Evolutionary conservation across 139 green algal species (phyloP).

Genomic region (Picochlorum sp.): DNA sequence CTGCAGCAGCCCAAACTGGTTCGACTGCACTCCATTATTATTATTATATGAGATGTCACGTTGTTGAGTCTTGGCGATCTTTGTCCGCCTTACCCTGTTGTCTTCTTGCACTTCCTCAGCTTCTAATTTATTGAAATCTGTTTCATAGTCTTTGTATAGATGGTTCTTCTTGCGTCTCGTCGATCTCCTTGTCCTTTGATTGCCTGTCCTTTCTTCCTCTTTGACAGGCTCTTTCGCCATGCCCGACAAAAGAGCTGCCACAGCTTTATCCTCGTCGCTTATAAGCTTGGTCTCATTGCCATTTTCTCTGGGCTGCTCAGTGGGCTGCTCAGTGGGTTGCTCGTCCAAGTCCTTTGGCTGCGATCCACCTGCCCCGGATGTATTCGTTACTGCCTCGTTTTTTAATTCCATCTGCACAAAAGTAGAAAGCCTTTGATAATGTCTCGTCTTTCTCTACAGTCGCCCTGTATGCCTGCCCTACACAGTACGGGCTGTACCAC

Average conservation of each 20-base stretch:
- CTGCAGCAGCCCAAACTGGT: too few relatives aligned
- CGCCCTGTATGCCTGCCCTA: too few relatives aligned
- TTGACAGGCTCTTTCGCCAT: neutral
- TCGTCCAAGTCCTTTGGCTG: neutral
- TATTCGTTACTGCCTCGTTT: neutral
- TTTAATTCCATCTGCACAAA: conserved; percentile 10
- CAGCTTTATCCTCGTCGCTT: neutral
- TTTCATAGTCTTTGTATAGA: conserved; percentile 1
- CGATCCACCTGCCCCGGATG: neutral
- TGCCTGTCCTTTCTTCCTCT: neutral
- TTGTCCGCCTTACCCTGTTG: neutral
- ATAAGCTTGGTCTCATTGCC: neutral
- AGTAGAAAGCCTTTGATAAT: too few relatives aligned
- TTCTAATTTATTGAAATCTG: neutral
- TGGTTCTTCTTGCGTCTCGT: neutral
- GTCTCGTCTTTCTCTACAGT: too few relatives aligned
- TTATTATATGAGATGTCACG: neutral
- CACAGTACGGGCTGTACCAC: too few relatives aligned
- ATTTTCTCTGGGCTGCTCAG: too few relatives aligned
- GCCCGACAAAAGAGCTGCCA: neutral
- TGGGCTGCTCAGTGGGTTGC: neutral
- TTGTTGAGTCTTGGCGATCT: neutral
- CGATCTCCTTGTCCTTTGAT: neutral
- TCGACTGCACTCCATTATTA: neutral
- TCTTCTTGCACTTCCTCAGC: neutral